These are phyloP conservation scores for Serendipita sp. DNA, from an alignment of 1,284 basidiomycete genomes.

Conservation along the genomic window DNA sequence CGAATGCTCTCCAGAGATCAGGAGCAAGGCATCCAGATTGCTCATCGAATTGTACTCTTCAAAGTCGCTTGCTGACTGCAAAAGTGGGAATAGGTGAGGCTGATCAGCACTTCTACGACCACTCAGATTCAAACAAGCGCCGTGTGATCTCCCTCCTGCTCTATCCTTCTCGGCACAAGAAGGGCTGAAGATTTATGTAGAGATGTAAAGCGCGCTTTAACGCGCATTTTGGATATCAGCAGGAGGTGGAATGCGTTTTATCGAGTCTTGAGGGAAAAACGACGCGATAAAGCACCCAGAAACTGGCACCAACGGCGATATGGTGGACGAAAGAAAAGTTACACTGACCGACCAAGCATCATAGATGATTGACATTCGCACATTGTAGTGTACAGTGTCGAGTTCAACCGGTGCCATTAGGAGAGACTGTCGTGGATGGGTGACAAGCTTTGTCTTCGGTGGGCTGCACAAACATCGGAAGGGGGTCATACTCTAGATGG, in stretches of 20 bases:
- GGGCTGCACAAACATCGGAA: neutral
- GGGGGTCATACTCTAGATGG: neutral
- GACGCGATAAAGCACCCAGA: neutral
- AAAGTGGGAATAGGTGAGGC: conserved; percentile 3
- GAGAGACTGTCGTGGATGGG: neutral
- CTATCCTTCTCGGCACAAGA: too few relatives aligned
- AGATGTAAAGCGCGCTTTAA: too few relatives aligned
- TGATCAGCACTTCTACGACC: too few relatives aligned
- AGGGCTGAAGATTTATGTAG: too few relatives aligned
- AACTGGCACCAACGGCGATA: neutral
- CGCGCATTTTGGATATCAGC: too few relatives aligned
- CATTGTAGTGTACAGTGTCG: conserved; percentile 4
- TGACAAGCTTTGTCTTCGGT: neutral
- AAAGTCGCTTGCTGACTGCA: conserved; percentile 43
- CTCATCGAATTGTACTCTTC: conserved; percentile 57
- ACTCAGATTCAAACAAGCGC: too few relatives aligned
- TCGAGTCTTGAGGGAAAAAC: neutral
- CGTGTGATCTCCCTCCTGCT: too few relatives aligned
- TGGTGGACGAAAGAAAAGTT: neutral
- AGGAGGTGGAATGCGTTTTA: too few relatives aligned
- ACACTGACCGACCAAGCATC: neutral
- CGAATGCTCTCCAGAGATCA: conserved; percentile 71
- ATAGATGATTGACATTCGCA: neutral
- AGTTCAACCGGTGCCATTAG: conserved; percentile 2
- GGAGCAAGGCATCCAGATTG: conserved; percentile 54